These are phyloP conservation scores for Stylonectria norvegica DNA, from an alignment of 2,329 filamentous ascomycete genomes.

Conservation along the genomic window DNA sequence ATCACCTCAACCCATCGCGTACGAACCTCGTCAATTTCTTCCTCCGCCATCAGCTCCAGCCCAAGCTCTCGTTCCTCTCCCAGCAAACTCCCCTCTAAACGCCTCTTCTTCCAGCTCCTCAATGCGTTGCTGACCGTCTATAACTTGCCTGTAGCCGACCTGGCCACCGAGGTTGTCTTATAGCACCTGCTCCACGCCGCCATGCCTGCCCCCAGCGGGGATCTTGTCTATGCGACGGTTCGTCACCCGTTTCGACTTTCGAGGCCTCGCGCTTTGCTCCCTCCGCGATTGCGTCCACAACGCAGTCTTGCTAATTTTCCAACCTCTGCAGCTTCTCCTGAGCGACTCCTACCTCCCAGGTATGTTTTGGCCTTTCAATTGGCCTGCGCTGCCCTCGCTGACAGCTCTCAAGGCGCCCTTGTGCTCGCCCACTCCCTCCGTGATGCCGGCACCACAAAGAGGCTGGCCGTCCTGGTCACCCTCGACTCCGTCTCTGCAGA, in stretches of 20 bases:
- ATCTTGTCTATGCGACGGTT: slow-evolving; percentile 57
- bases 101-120: slow-evolving; percentile 8
- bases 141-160: slow-evolving; percentile 19
- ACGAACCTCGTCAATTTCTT: background rate
- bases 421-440: slow-evolving; percentile 92
- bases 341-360: slow-evolving; percentile 92
- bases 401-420: slow-evolving; percentile 60
- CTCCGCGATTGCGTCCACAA: too few species aligned
- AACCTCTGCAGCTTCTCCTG: slow-evolving; percentile 78
- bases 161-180: slow-evolving; percentile 19
- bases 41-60: background rate
- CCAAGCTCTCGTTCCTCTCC: background rate
- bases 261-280: too few species aligned
- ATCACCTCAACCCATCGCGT: background rate
- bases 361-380: slow-evolving; percentile 40
- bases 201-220: slow-evolving; percentile 39
- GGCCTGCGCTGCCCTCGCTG: slow-evolving; percentile 2
- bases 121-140: slow-evolving; percentile 25
- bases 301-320: slow-evolving; percentile 10
- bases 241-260: slow-evolving; percentile 31
- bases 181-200: slow-evolving; percentile 17
- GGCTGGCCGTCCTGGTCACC: slow-evolving; percentile 80
- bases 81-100: background rate
- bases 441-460: slow-evolving; percentile 75
- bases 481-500: slow-evolving; percentile 72